Percentiles rank a stretch among this genome's conserved stretches.
Evolutionary conservation across 1,284 basidiomycete species (phyloP).

Genomic region (Trichosporon sp.): DNA sequence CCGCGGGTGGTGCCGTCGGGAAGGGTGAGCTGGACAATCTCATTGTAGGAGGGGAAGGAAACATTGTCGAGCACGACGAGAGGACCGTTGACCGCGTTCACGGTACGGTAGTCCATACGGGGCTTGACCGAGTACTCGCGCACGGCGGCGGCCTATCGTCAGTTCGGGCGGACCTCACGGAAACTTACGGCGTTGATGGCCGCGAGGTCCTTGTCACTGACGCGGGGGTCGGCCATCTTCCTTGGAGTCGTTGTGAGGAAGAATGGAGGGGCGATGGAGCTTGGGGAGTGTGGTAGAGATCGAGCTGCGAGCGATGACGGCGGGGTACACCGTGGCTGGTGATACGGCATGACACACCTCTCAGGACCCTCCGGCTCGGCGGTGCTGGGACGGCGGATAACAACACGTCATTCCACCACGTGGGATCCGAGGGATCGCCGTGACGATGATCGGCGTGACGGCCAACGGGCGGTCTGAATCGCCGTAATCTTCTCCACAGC

Average conservation of each 20-base stretch:
- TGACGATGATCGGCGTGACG: not conserved
- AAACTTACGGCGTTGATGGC: constrained; percentile 48
- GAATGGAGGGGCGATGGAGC: not conserved
- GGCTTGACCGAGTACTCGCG: constrained; percentile 62
- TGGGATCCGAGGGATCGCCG: not conserved
- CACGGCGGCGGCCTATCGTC: constrained; percentile 48
- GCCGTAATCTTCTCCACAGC: too few species aligned
- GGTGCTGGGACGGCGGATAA: not conserved
- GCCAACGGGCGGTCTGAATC: too few species aligned
- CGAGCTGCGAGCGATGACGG: not conserved
- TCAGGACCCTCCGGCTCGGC: not conserved
- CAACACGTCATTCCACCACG: not conserved
- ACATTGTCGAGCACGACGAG: constrained; percentile 97
- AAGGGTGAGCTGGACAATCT: constrained; percentile 93
- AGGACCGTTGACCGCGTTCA: constrained; percentile 92
- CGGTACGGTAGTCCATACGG: constrained; percentile 90
- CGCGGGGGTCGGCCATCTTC: constrained; percentile 35
- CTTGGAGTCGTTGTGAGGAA: not conserved
- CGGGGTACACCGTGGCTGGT: not conserved
- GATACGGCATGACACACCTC: constrained; percentile 4
- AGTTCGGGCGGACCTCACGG: not conserved
- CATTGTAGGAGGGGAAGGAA: constrained; percentile 99
- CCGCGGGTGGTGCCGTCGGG: constrained; percentile 93
- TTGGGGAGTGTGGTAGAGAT: not conserved
- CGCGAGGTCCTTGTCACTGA: constrained; percentile 52